Percentiles rank a stretch among this genome's conserved stretches.
These are phyloP conservation scores for Rhizophora mangle DNA, from an alignment of 345 rosid genomes.

Conservation along the genomic window DNA sequence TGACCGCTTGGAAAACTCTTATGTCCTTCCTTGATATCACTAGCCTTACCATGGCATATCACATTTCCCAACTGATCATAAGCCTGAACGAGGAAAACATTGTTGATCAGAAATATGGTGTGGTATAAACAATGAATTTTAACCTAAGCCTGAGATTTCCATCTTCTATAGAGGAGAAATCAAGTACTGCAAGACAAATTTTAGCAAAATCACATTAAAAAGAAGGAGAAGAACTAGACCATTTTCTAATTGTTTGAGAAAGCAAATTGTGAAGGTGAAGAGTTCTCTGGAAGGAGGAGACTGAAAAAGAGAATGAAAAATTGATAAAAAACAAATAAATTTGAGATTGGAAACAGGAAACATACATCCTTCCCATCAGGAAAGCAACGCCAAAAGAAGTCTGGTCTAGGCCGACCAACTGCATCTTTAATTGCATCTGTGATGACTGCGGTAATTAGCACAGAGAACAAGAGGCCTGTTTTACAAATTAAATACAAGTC, in stretches of 20 bases:
- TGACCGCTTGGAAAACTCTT: constrained; percentile 94
- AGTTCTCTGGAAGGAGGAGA: neutral
- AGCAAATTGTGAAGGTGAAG: no score
- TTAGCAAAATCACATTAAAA: no score
- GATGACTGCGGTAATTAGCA: constrained; percentile 65
- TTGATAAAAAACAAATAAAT: neutral
- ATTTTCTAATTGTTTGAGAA: no score
- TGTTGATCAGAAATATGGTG: neutral
- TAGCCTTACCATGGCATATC: constrained; percentile 57
- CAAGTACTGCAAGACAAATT: no score
- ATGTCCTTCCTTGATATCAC: constrained; percentile 72
- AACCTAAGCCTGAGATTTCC: no score
- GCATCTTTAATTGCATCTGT: constrained; percentile 77
- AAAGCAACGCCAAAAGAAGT: constrained; percentile 97
- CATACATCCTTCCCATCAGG: constrained; percentile 79
- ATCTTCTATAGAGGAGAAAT: no score
- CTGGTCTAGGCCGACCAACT: constrained; percentile 84
- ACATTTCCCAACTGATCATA: constrained; percentile 60
- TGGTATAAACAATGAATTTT: no score
- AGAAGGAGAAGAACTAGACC: no score
- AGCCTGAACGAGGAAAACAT: constrained; percentile 18
- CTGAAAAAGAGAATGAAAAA: neutral
- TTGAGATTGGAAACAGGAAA: neutral
- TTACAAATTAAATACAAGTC: neutral
- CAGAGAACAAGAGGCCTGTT: constrained; percentile 59